Evolutionary conservation across 2,329 filamentous ascomycete genomes (phyloP).

Genomic region (Aspergillus floridensis): DNA sequence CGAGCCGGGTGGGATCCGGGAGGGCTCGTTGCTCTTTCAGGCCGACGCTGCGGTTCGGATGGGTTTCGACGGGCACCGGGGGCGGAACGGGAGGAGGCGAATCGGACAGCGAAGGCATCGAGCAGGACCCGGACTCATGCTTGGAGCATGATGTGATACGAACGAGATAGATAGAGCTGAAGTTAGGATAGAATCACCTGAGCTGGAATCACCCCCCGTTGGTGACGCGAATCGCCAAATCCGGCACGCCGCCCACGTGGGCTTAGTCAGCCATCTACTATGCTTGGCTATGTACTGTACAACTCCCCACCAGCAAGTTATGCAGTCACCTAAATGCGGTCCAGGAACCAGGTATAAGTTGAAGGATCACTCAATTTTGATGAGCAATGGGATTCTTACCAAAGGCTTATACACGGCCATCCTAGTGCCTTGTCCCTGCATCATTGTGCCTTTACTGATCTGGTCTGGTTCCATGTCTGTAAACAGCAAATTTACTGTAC

Average conservation of each 20-base stretch:
- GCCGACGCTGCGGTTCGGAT: constrained; percentile 42
- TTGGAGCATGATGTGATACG: constrained; percentile 27
- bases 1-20: constrained; percentile 66
- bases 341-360: no score
- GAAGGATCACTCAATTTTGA: no score
- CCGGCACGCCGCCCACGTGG: constrained; percentile 8
- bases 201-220: background rate
- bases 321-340: no score
- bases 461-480: no score
- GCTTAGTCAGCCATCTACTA: constrained; percentile 5
- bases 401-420: no score
- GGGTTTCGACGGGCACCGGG: constrained; percentile 47
- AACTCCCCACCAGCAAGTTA: no score
- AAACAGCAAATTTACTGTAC: no score
- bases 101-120: constrained; percentile 34
- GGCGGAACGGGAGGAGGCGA: constrained; percentile 41
- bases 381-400: no score
- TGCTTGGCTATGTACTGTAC: background rate
- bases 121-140: constrained; percentile 28
- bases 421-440: no score
- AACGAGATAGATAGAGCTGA: background rate
- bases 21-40: constrained; percentile 41
- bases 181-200: background rate
- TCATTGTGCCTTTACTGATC: no score
- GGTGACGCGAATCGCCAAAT: background rate